Conservation (phyloP, 2,329 filamentous ascomycete species). For the Lachnum nothofagi region DNA sequence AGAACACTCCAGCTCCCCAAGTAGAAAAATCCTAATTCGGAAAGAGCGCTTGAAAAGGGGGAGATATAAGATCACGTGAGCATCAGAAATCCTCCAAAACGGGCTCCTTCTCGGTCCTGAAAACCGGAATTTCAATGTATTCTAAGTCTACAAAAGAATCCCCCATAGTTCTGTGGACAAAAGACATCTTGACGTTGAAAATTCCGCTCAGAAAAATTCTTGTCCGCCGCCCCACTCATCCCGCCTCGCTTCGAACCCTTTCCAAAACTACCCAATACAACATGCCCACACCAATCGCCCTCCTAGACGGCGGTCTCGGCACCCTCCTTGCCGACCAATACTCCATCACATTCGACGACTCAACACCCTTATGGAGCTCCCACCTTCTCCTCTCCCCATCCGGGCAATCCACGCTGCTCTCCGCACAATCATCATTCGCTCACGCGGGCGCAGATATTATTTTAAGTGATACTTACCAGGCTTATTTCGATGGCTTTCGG, state of each 20-base stretch:
- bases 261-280: too few species aligned
- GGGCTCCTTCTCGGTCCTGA: too few species aligned
- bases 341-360: constrained; percentile 45
- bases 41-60: not conserved
- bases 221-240: not conserved
- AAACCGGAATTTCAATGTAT: not conserved
- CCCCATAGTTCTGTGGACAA: too few species aligned
- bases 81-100: too few species aligned
- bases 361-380: constrained; percentile 62
- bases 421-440: constrained; percentile 30
- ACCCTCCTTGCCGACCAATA: constrained; percentile 60
- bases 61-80: not conserved
- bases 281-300: constrained; percentile 38
- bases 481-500: constrained; percentile 51
- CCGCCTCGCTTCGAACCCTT: not conserved
- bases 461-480: constrained; percentile 64
- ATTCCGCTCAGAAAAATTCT: too few species aligned
- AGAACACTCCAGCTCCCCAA: too few species aligned
- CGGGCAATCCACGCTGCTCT: constrained; percentile 4
- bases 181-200: too few species aligned
- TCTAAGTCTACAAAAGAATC: too few species aligned
- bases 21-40: not conserved
- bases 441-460: constrained; percentile 56
- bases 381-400: constrained; percentile 51
- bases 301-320: constrained; percentile 64